A percentile compares a stretch with the other conserved stretches of the same genome.
phyloP scores from a whole-genome alignment of 306 rosid species.

The Cicer judaicum region DNA sequence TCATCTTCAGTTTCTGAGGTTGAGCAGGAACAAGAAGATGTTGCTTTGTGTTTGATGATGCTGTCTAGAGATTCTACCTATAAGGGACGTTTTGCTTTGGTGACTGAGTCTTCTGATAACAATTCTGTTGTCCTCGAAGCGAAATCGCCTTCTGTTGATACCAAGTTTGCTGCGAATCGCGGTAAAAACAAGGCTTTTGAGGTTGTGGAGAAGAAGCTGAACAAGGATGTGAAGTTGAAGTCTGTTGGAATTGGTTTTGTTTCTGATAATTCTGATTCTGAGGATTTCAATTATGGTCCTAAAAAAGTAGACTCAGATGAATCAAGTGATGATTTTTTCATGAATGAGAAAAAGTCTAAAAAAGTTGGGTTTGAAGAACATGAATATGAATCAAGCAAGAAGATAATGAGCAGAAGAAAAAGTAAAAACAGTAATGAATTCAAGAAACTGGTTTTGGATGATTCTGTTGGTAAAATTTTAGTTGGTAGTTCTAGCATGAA shows the following conservation, averaged over 20 bases:
- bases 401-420: not conserved
- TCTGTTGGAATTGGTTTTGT: not conserved
- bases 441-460: conserved; percentile 35
- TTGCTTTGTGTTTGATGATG: conserved; percentile 76
- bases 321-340: not conserved
- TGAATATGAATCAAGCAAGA: not conserved
- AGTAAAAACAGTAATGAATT: not conserved
- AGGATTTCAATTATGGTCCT: conserved; percentile 5
- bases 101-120: conserved; percentile 74
- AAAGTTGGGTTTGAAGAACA: not conserved
- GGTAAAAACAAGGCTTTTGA: conserved; percentile 5
- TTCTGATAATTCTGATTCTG: conserved; percentile 62
- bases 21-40: conserved; percentile 72
- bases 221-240: not conserved
- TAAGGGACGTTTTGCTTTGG: conserved; percentile 52
- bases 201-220: not conserved
- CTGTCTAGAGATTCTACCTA: conserved; percentile 52
- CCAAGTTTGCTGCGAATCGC: conserved; percentile 5
- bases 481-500: conserved; percentile 43
- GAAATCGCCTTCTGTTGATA: conserved; percentile 55
- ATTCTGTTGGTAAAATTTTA: conserved; percentile 46
- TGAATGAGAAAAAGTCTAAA: not conserved
- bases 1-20: conserved; percentile 62
- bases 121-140: conserved; percentile 66
- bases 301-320: conserved; percentile 7